These are phyloP conservation scores for Gynostemma pentaphyllum DNA, from an alignment of 306 rosid species.

Conservation along the genomic window DNA sequence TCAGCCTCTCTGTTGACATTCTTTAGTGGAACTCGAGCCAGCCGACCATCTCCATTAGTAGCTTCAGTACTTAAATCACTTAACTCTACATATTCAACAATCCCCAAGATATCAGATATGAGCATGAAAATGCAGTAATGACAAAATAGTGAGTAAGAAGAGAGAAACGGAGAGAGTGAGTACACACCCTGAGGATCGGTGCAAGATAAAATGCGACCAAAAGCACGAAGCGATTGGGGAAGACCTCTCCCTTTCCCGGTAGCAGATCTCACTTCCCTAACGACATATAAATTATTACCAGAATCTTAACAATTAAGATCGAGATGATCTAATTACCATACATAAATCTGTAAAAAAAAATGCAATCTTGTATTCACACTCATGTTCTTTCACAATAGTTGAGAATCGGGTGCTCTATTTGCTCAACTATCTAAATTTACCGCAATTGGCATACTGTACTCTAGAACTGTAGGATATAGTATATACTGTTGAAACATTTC, in stretches of 20 bases:
- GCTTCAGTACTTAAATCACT: conserved; percentile 45
- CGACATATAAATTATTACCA: conserved; percentile 11
- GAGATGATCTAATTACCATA: not conserved
- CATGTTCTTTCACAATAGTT: not conserved
- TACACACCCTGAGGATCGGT: conserved; percentile 32
- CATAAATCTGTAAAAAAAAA: not conserved
- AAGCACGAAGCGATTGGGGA: conserved; percentile 70
- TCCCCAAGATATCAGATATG: conserved; percentile 1
- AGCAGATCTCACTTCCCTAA: conserved; percentile 51
- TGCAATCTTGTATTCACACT: not conserved
- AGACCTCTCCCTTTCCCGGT: conserved; percentile 59
- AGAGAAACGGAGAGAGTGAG: not conserved
- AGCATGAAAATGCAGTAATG: conserved; percentile 1
- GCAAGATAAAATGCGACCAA: conserved; percentile 59
- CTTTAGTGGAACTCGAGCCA: conserved; percentile 50
- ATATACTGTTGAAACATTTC: no score
- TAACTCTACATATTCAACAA: conserved; percentile 38
- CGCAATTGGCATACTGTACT: not conserved
- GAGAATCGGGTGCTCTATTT: not conserved
- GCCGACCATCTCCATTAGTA: conserved; percentile 56
- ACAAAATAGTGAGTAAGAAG: not conserved
- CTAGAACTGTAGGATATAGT: not conserved
- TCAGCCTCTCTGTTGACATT: conserved; percentile 40
- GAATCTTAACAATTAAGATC: not conserved
- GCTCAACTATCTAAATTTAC: not conserved